These are phyloP conservation scores for Cyclocybe cylindracea DNA, from an alignment of 768 basidiomycete species.

Conservation along the genomic window DNA sequence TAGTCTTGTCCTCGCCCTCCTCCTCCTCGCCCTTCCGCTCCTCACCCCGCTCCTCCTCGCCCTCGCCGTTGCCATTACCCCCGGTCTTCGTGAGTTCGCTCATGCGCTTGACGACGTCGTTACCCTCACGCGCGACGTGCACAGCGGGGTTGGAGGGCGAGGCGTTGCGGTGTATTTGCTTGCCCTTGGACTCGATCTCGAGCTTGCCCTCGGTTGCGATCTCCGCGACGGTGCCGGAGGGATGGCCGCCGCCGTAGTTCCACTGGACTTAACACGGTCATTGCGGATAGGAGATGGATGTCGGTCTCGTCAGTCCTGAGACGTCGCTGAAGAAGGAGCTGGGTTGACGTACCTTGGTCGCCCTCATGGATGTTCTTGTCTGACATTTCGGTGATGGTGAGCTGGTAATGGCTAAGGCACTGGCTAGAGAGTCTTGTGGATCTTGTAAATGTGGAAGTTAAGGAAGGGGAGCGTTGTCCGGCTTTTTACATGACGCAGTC, in stretches of 20 bases:
- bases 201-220: slow-evolving; percentile 23
- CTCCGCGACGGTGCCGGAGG: slow-evolving; percentile 25
- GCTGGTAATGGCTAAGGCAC: no score
- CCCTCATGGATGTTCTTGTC: slow-evolving; percentile 26
- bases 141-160: slow-evolving; percentile 28
- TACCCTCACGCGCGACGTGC: slow-evolving; percentile 22
- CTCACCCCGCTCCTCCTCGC: neutral
- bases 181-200: slow-evolving; percentile 27
- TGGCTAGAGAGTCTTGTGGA: no score
- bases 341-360: slow-evolving; percentile 25
- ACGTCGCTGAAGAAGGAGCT: no score
- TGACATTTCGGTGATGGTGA: slow-evolving; percentile 13
- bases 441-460: no score
- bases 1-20: slow-evolving; percentile 2
- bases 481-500: no score
- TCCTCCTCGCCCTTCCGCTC: slow-evolving; percentile 7
- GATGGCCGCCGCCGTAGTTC: slow-evolving; percentile 25
- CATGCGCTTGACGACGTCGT: slow-evolving; percentile 30
- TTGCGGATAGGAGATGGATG: neutral
- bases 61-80: slow-evolving; percentile 1
- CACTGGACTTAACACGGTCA: no score
- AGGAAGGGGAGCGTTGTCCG: no score
- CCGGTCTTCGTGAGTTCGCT: slow-evolving; percentile 25
- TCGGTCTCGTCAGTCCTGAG: no score
- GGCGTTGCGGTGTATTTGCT: slow-evolving; percentile 27